Conservation (phyloP, 2,329 filamentous ascomycete species). For the Curvularia lunata region DNA sequence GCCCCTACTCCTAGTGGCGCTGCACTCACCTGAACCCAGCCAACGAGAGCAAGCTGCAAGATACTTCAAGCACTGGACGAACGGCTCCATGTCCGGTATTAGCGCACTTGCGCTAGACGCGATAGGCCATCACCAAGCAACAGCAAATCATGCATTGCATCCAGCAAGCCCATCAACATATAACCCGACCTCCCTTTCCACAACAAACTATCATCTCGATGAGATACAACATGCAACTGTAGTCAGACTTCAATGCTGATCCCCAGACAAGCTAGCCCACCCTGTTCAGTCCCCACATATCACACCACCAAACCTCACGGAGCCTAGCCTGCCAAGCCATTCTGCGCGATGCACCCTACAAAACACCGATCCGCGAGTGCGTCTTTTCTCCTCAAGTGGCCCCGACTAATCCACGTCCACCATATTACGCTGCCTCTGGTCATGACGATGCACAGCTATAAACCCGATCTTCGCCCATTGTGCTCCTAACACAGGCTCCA, state of each 20-base stretch:
- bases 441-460: conserved; percentile 6
- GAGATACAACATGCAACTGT: background rate
- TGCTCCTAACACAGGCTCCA: background rate
- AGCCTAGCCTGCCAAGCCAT: background rate
- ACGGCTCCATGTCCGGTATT: conserved; percentile 35
- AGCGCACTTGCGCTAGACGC: conserved; percentile 34
- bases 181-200: background rate
- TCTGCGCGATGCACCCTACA: conserved; percentile 6
- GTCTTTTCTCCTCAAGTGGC: conserved; percentile 6
- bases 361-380: conserved; percentile 13
- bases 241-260: background rate
- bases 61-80: conserved; percentile 32
- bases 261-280: background rate
- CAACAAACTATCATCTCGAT: background rate
- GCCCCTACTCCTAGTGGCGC: conserved; percentile 37
- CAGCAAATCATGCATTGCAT: background rate
- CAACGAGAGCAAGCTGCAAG: conserved; percentile 24
- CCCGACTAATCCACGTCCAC: background rate
- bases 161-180: background rate
- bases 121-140: conserved; percentile 17
- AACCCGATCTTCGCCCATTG: conserved; percentile 1
- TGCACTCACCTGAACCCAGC: conserved; percentile 25
- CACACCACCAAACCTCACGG: background rate
- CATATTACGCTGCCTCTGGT: background rate
- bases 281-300: background rate